Evolutionary conservation across 2,329 filamentous ascomycete genomes (phyloP), one percentile per base, ranked within the genome.

Genomic region (Ceratocystis destructans): DNA sequence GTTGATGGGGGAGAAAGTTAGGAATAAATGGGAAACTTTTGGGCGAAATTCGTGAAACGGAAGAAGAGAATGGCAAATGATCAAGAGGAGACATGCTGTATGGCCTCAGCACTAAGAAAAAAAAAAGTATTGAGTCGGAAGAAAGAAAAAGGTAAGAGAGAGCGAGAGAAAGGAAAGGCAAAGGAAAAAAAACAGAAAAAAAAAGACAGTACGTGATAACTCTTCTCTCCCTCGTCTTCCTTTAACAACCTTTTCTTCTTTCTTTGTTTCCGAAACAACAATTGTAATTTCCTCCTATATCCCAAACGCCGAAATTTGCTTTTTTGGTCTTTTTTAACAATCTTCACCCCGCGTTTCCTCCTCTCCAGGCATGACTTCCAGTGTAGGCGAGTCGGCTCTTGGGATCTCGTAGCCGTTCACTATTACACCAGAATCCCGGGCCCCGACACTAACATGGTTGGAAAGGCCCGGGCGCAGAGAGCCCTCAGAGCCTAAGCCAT

Each of bases 381-480:
- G 33, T 53, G 64, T 66, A 37, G 64, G 61, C 22, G 59, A 67
- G 62, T 67, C 66, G 25, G 62, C 63, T 28, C 62, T 44, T 22
- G 41, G 62, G 4, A 62, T 62, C 20, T 61, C 64, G 64, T 66
- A 48, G 61, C 64, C 64, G 46, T 62, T 66, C 64, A 63, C 45
- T 8, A 55, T 22, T 48, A 55, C 62, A 55, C 62, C n/a, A 33
- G 62, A 31, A 62, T 57, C 63, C 63, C 64, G 59, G 37, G 53
- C 64, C 50, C 44, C 61, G 66, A 66, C 64, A 66, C 45, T 68
- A 64, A 66, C 64, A 64, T 64, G 67, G 64, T 61, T 55, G 67
- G 53, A n/a, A 61, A 63, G 46, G 55, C 67, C 67, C 64, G 65
- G 67, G 63, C 64, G 67, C 64, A 68, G 64, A 68, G 67, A 68